These are phyloP conservation scores for Cyberlindnera petersonii DNA, from an alignment of 805 yeast genomes.

Conservation along the genomic window DNA sequence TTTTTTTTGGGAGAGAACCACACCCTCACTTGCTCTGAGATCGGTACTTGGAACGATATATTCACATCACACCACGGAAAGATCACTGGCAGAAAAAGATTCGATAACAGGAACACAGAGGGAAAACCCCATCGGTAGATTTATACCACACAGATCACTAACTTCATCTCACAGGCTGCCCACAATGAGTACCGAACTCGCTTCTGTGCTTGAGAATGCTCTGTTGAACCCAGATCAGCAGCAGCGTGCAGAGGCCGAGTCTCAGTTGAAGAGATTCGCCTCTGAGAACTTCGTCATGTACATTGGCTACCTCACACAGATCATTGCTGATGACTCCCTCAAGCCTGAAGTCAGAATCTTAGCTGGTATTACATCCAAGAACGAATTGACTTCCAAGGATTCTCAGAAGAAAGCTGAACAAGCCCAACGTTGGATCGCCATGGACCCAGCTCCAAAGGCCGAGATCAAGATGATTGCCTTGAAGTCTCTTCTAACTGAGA, in stretches of 20 bases:
- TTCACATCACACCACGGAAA: no score
- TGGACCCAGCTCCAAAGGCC: constrained; percentile 51
- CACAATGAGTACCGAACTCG: constrained; percentile 13
- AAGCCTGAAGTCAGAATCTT: constrained; percentile 83
- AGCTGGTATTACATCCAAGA: constrained; percentile 85
- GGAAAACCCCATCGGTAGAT: no score
- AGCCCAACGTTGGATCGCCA: constrained; percentile 68
- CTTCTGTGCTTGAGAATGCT: constrained; percentile 70
- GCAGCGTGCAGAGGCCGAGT: constrained; percentile 73
- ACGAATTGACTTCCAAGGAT: constrained; percentile 83
- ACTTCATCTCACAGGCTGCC: no score
- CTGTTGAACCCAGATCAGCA: constrained; percentile 62
- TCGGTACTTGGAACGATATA: no score
- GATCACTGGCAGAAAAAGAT: no score
- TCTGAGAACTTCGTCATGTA: constrained; percentile 73
- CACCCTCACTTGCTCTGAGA: no score
- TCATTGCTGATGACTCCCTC: constrained; percentile 60
- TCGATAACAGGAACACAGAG: no score
- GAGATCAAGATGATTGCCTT: constrained; percentile 67
- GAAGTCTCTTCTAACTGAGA: constrained; percentile 56
- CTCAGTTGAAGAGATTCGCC: constrained; percentile 66
- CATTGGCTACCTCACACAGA: constrained; percentile 63
- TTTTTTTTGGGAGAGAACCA: no score
- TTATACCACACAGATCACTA: neutral
- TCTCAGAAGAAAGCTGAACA: constrained; percentile 50